Evolutionary conservation across 2,329 filamentous ascomycete genomes (phyloP), one percentile per base, ranked within the genome.

Genomic region (Neonectria coccinea): DNA sequence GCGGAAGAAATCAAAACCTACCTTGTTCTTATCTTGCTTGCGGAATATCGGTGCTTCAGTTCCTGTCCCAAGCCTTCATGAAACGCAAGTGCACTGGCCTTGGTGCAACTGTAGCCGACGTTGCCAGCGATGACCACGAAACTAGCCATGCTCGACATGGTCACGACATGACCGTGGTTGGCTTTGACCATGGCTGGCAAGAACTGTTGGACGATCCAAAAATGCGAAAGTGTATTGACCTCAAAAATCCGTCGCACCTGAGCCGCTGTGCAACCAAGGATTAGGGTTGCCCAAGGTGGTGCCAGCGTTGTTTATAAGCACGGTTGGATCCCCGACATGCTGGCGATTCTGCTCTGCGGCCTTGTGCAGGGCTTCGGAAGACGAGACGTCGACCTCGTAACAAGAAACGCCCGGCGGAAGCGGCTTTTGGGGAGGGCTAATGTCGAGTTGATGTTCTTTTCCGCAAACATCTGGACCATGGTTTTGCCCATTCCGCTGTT

Each of bases 151-250:
- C 84, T 88, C 16, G 90, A 88, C 31, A 92, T 84, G 1, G 87
- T 91, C 29, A 92, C 88, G 31, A 92, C 78, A 82, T 90, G 90
- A 56, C 90, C 89, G 78, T 92, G 89, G 78, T 91, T 87, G 6
- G 70, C 70, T 16, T 76, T 72, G 50, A 89, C 77, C 84, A 92
- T 89, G 63, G 76, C 71, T 0, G 90, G 89, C 2, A 92, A 78
- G 77, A 92, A 91, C 66, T 89, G 84, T 70, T 86, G 84, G 1
- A 83, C 78, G 6, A 88, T 81, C 78, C 83, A 87, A 79, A 86
- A 91, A 78, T 91, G 89, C 0, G 87, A 80, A 9, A 91, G 75
- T 0, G 86, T 81, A 77, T 92, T 92, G 67, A 92, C 86, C 58
- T 87, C 85, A 74, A 91, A 91, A 3, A 54, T 59, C 12, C 44